Percentiles rank a stretch among this genome's conserved stretches.
These are phyloP conservation scores for Nigrograna mackinnonii DNA, from an alignment of 2,329 filamentous ascomycete genomes.

Conservation along the genomic window DNA sequence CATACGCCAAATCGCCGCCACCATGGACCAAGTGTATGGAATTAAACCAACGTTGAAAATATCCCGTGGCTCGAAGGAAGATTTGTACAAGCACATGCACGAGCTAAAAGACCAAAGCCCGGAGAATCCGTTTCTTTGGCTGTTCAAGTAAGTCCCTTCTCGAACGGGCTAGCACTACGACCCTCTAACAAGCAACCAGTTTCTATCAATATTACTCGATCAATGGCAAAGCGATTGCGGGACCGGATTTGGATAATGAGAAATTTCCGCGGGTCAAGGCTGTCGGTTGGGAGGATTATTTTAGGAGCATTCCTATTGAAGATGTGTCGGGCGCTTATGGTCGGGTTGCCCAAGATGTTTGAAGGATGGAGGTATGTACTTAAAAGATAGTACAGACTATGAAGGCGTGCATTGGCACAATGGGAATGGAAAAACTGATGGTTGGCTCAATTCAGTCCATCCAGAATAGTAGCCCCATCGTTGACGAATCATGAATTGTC, in stretches of 20 bases:
- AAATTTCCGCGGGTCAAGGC: slow-evolving; percentile 8
- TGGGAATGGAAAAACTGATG: too few relatives aligned
- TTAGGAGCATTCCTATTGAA: too few relatives aligned
- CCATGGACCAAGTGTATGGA: slow-evolving; percentile 27
- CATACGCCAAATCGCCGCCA: slow-evolving; percentile 23
- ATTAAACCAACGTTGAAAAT: slow-evolving; percentile 19
- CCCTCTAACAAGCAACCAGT: background rate
- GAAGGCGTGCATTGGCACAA: too few relatives aligned
- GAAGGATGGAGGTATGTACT: too few relatives aligned
- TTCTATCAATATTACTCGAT: slow-evolving; percentile 8
- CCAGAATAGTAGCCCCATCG: too few relatives aligned
- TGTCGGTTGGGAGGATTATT: too few relatives aligned
- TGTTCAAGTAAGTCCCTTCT: background rate
- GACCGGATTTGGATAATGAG: slow-evolving; percentile 6
- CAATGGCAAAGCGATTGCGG: slow-evolving; percentile 2
- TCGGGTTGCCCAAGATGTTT: too few relatives aligned
- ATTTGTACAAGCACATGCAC: slow-evolving; percentile 31
- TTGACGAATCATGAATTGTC: too few relatives aligned
- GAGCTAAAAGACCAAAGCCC: slow-evolving; percentile 11
- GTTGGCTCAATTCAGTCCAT: too few relatives aligned
- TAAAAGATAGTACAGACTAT: too few relatives aligned
- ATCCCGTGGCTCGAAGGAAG: slow-evolving; percentile 27
- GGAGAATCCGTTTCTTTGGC: slow-evolving; percentile 7
- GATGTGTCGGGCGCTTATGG: too few relatives aligned
- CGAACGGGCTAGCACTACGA: background rate